Base-by-base conservation (phyloP, 2,329 filamentous ascomycete species). In the Plenodomus biglobosus region DNA sequence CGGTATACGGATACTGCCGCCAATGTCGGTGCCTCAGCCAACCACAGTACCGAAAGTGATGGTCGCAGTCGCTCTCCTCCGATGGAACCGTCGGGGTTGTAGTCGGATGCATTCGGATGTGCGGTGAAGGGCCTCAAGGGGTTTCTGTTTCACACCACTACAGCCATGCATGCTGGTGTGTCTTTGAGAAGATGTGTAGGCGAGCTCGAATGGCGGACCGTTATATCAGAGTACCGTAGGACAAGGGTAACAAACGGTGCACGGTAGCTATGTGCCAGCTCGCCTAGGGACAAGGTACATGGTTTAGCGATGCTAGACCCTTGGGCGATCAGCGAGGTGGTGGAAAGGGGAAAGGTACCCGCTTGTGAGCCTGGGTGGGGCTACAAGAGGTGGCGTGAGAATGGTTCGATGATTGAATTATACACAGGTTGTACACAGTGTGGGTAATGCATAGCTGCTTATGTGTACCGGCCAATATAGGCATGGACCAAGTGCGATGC, bases 141-240 rank as follows among this genome's bases (percentile, higher is more conserved):
- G 69, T 85, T 56, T 80, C 72, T 0, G 81, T 85, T 71, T 85
- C 82, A 22, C 80, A 80, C 59, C 71, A 69, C 80, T 85, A 78
- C 3, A 45, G 2, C 16, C 3, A 7, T 48, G 19, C 44, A 42
- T 17, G 3, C 24, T 32, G 21, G 6, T n/a, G 5, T 17, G 30
- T n/a, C n/a, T n/a, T n/a, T n/a, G n/a, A n/a, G n/a, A n/a, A n/a
- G n/a, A n/a, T n/a, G n/a, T 21, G 15, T 32, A 11, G 13, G 27
- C 8, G 27, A 32, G 11, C 27, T 32, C 27, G 27, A 11, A 32
- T 32, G 27, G 63, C 71, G 8, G 49, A 78, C 73, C 78, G 82
- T 78, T 52, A 81, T 80, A 46, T n/a, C n/a, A n/a, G n/a, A n/a
- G n/a, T n/a, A n/a, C n/a, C n/a, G n/a, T n/a, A n/a, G n/a, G n/a